A percentile compares a stretch with the other conserved stretches of the same genome.
These are phyloP conservation scores for Piper longum DNA, from an alignment of 164 flowering plant species.

Conservation along the genomic window DNA sequence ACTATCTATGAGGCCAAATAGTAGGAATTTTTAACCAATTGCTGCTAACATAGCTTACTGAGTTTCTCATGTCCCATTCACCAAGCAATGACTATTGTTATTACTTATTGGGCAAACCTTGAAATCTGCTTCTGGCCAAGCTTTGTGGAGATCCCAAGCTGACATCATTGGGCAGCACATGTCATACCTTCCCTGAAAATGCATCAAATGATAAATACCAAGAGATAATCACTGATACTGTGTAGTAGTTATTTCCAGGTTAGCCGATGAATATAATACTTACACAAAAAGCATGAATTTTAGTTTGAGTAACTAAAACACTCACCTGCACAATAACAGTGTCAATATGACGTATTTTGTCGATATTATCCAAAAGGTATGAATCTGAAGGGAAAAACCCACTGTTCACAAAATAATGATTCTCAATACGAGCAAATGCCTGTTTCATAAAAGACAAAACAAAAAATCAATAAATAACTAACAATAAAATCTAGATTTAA, in stretches of 20 bases:
- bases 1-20: too few species aligned
- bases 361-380: constrained; percentile 72
- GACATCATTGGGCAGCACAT: constrained; percentile 95
- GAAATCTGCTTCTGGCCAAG: constrained; percentile 94
- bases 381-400: constrained; percentile 87
- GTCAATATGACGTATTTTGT: constrained; percentile 76
- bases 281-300: constrained; percentile 2
- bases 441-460: constrained; percentile 13
- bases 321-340: constrained; percentile 81
- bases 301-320: neutral
- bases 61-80: neutral
- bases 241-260: too few species aligned
- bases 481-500: neutral
- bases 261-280: too few species aligned
- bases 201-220: neutral
- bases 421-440: constrained; percentile 97
- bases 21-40: neutral
- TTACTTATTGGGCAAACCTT: constrained; percentile 29
- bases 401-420: constrained; percentile 77
- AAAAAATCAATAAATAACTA: neutral
- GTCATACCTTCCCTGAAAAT: constrained; percentile 90
- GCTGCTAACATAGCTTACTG: neutral
- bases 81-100: neutral
- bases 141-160: constrained; percentile 99
- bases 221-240: too few species aligned